Evolutionary conservation across 768 basidiomycete species (phyloP), one percentile per base, ranked within the genome.

Genomic region (Asterophora lycoperdoides): DNA sequence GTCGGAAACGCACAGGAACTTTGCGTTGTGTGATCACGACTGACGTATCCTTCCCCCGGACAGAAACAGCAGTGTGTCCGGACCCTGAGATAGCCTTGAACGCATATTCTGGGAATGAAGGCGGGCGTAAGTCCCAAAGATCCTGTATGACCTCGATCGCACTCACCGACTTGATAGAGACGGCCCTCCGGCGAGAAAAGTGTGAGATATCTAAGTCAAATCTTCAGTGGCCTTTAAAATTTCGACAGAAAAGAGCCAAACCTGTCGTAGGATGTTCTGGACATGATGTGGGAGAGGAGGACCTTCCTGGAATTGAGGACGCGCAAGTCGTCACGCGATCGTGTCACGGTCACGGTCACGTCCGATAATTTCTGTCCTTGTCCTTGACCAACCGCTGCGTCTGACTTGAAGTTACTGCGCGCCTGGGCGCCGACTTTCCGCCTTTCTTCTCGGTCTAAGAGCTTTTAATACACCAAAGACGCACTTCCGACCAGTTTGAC

Each of bases 1-100:
- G 19, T 10, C 9, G 13, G 34, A 15, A 34, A 80, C 90, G 57
- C 61, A 97, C 95, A 20, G 96, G 93, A 32, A 99, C 87, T 75
- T 98, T 98, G 74, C 93, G 93, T 74, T 98, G 96, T 17, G 95
- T 97, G 59, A 99, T 93, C 35, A 97, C 89, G 7, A 98, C 93
- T 4, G 87, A 78, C 5, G 93, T 95, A 59, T 98, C 94, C 67
- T 90, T 90, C 14, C 96, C 96, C 60, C 95, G 75, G 38, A 98
- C 88, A 14, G 94, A 80, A 43, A 99, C 79, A 1, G 95, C 83
- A 1, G 96, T 98, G 62, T 97, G 92, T 1, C 93, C 95, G 1
- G 93, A 93, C 47, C 92, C 93, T 54, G 93, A 92, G 67, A 98
- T 97, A 41, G 96, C 96, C 70, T 98, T 99, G 85, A 98, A 98